Evolutionary conservation across 345 rosid genomes (phyloP), one percentile per base, ranked within the genome.

Genomic region (Arabis hirsuta): DNA sequence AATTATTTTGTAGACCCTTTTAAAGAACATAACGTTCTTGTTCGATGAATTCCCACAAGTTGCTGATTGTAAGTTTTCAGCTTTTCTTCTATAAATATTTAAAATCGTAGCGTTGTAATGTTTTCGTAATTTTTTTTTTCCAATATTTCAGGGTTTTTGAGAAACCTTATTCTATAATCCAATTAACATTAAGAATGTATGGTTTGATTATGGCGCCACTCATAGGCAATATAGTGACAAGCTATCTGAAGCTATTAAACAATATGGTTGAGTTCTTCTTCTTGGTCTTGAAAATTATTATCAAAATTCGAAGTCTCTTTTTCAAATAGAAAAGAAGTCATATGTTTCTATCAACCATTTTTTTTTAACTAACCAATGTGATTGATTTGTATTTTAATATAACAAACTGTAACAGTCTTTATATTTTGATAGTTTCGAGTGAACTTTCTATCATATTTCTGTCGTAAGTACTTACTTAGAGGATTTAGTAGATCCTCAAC

Each of bases 1-100:
- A 36, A 8, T 32, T 32, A 36, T 36, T 36, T 36, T 36, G 39
- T 36, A 90, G 96, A 77, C 54, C 4, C 59, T 90, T 47, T 67
- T 90, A 67, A 84, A 82, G 80, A 84, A 77, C 55, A 76, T 84
- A 62, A 83, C 86, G 0, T 62, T 79, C 26, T 57, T 90, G 31
- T 87, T 85, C 11, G 97, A 88, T 10, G 88, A 86, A 46, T 86
- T 81, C 80, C 97, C 96, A 19, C 78, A 70, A 11, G 80, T 78
- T 2, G 84, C 93, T 27, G 93, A 85, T 57, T 85, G 91, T 88
- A 82, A 12, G 89, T 72, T 60, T 65, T 39, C 14, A 45, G 14
- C 29, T 52, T 24, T 43, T 4, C 13, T 11, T 4, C 11, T 3
- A 31, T 11, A n/a, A 3, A 59, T 1, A 55, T 20, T 42, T 38